Percentiles rank a stretch among this genome's conserved stretches.
Conservation (phyloP, 805 yeast genomes). For the Candida piceae region DNA sequence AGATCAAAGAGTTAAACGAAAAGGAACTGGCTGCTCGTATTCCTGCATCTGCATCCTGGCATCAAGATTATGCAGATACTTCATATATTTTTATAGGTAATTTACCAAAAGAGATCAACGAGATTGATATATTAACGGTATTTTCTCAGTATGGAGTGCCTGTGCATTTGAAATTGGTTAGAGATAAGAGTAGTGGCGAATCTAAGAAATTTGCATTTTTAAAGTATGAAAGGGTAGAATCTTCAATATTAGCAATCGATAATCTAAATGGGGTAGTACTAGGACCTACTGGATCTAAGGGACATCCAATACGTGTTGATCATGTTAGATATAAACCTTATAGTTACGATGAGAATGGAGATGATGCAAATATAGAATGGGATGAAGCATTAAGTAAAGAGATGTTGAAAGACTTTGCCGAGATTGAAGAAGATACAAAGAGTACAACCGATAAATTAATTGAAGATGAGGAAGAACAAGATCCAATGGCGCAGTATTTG, state of each 20-base stretch:
- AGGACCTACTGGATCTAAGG: conserved; percentile 27
- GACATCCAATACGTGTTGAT: conserved; percentile 58
- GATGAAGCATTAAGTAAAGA: conserved; percentile 30
- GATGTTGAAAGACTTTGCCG: conserved; percentile 42
- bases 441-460: not conserved
- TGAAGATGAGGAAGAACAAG: conserved; percentile 3
- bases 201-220: conserved; percentile 76
- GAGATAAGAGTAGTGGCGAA: conserved; percentile 61
- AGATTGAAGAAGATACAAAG: conserved; percentile 34
- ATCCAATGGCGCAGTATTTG: no score
- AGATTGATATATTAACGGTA: conserved; percentile 68
- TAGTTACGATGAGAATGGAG: conserved; percentile 36
- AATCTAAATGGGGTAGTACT: conserved; percentile 67
- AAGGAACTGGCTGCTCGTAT: conserved; percentile 61
- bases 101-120: conserved; percentile 58
- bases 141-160: conserved; percentile 92
- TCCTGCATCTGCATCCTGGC: conserved; percentile 77
- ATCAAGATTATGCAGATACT: conserved; percentile 71
- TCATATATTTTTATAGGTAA: conserved; percentile 77
- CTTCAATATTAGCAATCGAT: conserved; percentile 82
- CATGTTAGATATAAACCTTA: conserved; percentile 58
- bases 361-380: conserved; percentile 37
- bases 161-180: conserved; percentile 60
- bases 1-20: conserved; percentile 54
- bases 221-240: conserved; percentile 75